Evolutionary conservation across 1,139 yeast species (phyloP), one percentile per base, ranked within the genome.

Genomic region (Geotrichum klebahnii): DNA sequence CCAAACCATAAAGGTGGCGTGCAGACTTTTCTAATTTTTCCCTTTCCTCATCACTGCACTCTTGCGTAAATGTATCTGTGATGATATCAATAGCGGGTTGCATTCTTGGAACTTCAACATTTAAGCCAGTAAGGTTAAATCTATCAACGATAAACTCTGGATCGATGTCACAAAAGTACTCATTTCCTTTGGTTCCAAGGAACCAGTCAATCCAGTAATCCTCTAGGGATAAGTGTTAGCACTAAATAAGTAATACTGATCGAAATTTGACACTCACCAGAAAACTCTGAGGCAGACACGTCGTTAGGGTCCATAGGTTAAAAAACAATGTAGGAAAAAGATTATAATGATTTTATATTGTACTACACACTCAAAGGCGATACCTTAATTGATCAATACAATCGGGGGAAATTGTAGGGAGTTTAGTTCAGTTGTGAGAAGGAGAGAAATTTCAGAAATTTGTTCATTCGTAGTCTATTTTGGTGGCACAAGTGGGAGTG

Each of bases 151-250:
- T 87, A 65, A 89, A 92, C 57, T 92, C 98, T 46, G 82, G 84
- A 64, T 92, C 98, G 38, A 92, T 80, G 63, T 92, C 97, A 67
- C 97, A 90, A 64, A 92, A 92, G 69, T 88, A 89, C 65, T 92
- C 98, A 63, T 92, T 87, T 0, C 98, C 98, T 63, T 89, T 88
- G 52, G 82, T 80, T 1, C 95, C 95, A 50, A 92, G 73, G 62
- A 92, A 92, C 73, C 92, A 77, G 67, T 90, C 97, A 51, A 92
- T 82, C 97, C 98, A 92, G 71, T 84, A 84, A 63, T 88, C 96
- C 24, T 84, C 70, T 46, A 20, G 9, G 5, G 4, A 17, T 23
- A 5, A 12, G 22, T 20, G 39, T 41, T 45, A 38, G 31, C 5
- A 24, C 23, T 2, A 9, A n/a, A n/a, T 12, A 17, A 29, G n/a